Base-by-base conservation (phyloP, 169 alveolate species). In the Plasmodium yoelii region DNA sequence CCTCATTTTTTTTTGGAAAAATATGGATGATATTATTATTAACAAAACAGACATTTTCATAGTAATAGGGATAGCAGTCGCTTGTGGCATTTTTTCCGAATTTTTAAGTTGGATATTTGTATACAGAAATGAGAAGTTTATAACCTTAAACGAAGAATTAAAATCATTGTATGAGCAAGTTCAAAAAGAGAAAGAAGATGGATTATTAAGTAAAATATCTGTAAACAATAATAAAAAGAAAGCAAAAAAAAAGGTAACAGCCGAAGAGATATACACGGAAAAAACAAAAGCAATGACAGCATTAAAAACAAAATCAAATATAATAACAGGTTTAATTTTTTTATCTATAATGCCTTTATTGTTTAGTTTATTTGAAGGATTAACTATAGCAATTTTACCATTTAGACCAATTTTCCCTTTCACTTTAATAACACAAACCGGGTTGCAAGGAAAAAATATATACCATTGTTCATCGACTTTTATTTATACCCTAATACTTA, bases 361-460 rank as follows among this genome's bases (percentile, higher is more conserved):
- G 39, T 92, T 94, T 94, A 94, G 96, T 92, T 73, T 90, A 75
- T 94, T 94, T 84, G 96, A 94, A 87, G 94, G 93, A 44, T 74
- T 92, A 77, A 88, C 93, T 57, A 88, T 94, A 39, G 96, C 94
- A 44, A 91, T 92, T 65, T 88, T 94, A 49, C 96, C 96, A n/a
- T 94, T 94, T 88, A 91, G 55, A 63, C 96, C 96, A 19, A 55
- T 94, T 34, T 88, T 86, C 47, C 93, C 93, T 18, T 61, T 94
- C 56, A 61, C 92, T 56, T 46, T 92, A 65, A 74, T 94, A 65
- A 94, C 96, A n/a, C 93, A 88, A 51, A 73, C 94, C 39, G 94
- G 94, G 22, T 56, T 74, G 28, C 89, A 69, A 44, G 94, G 88
- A 34, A 82, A 73, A 73, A 94, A 92, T 57, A 1, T 46, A 28